Base-by-base conservation (phyloP, 2,329 filamentous ascomycete genomes). In the Venturia aucupariae region DNA sequence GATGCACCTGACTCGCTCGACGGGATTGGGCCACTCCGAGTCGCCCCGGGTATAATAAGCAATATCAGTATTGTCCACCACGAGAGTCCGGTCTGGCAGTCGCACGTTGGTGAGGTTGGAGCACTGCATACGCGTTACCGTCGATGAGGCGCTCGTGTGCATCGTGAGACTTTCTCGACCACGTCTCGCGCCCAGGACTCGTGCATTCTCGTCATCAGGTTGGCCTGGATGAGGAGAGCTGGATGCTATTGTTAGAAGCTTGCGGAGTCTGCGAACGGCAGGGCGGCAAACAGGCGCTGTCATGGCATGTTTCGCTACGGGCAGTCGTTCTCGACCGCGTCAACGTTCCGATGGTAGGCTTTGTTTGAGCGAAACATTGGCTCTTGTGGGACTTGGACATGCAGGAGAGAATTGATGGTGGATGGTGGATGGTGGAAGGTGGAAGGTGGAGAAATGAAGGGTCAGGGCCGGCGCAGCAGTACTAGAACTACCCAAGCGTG, bases 191-290 rank as follows among this genome's bases (percentile, higher is more conserved):
- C 15, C 30, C 19, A 48, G 7, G 22, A 24, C 19, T 48, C 44
- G 44, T 24, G 44, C 44, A 48, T 48, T 48, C 11, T 38, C 35
- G 35, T 38, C 1, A 6, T 38, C 35, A 11, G 35, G 35, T 3
- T 38, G n/a, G n/a, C n/a, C n/a, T n/a, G n/a, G n/a, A n/a, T n/a
- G 24, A 54, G 48, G 6, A 27, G 17, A 24, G 11, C 4, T n/a
- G 22, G 48, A 54, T 46, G 44, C 48, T 57, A 57, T 35, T 57
- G 51, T 57, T 57, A 57, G 51, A 57, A 57, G 30, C 19, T 57
- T 57, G 30, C 10, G 30, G 30, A 57, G n/a, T n/a, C n/a, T n/a
- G n/a, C n/a, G n/a, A n/a, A n/a, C n/a, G n/a, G n/a, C n/a, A 30
- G 15, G 24, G 48, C 48, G 48, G 6, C 24, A 32, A 30, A 13